These are phyloP conservation scores for Aspergillus tanneri DNA, from an alignment of 2,329 filamentous ascomycete genomes.

Conservation along the genomic window DNA sequence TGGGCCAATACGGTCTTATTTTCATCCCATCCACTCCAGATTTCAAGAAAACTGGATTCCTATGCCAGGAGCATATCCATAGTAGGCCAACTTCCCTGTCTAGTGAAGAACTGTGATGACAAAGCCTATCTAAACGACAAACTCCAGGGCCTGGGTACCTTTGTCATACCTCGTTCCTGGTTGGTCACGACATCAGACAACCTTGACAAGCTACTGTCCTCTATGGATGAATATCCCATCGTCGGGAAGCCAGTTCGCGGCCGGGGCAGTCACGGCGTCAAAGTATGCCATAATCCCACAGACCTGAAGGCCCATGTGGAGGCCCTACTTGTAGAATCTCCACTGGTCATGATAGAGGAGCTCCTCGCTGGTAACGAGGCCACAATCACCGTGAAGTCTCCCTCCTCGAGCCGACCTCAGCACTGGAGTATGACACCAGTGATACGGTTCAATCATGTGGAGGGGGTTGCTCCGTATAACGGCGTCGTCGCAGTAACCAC, in stretches of 20 bases:
- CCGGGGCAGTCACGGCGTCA: conserved; percentile 52
- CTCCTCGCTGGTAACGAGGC: conserved; percentile 51
- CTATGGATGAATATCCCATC: conserved; percentile 38
- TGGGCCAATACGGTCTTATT: conserved; percentile 56
- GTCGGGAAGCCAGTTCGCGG: conserved; percentile 53
- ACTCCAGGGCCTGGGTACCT: conserved; percentile 37
- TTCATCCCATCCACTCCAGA: conserved; percentile 50
- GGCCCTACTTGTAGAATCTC: conserved; percentile 38
- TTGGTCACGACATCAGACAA: conserved; percentile 23
- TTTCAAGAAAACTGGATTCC: conserved; percentile 33
- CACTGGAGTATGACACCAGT: conserved; percentile 51
- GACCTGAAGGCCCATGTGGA: conserved; percentile 38
- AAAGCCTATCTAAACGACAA: conserved; percentile 51
- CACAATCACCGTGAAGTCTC: conserved; percentile 55
- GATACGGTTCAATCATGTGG: conserved; percentile 48
- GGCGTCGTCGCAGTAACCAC: conserved; percentile 48
- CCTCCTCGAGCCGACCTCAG: conserved; percentile 27
- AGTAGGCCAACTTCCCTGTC: conserved; percentile 48
- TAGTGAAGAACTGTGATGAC: conserved; percentile 53
- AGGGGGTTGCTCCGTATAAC: conserved; percentile 53
- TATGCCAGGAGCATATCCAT: conserved; percentile 37
- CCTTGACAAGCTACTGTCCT: conserved; percentile 8
- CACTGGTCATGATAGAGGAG: conserved; percentile 49
- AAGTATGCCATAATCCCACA: conserved; percentile 39
- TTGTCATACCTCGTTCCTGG: conserved; percentile 45